Base-by-base conservation (phyloP, 2,329 filamentous ascomycete species). In the Fonsecaea monophora region DNA sequence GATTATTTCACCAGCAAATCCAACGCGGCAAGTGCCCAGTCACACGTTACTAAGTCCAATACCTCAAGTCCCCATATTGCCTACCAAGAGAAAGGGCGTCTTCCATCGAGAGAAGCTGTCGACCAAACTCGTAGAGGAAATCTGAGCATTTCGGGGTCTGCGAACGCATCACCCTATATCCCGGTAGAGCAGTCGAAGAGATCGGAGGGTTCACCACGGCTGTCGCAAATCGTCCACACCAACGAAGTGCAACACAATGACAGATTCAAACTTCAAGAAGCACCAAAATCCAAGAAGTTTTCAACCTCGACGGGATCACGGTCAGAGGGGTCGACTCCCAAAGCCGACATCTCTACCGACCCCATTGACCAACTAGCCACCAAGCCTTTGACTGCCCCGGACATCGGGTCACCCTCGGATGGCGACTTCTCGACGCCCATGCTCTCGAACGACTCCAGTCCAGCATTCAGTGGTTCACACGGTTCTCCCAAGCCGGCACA, bases 71-170 rank as follows among this genome's bases (percentile, higher is more conserved):
- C 93, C n/a, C 93, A 97, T 74, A 96, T 96, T 73, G 91, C 92
- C 25, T 96, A 93, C 76, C 92, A 96, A 77, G 92, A 96, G 74
- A 95, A 94, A 78, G 87, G 87, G 1, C 86, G 91, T 53, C 84
- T 87, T 67, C 59, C 67, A 35, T 74, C 68, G 18, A 62, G 62
- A 48, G 70, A 70, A 30, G 32, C 60, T 32, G 56, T 57, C 38
- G 65, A 68, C 35, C 64, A 82, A 30, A 88, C 77, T 65, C 76
- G 78, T 53, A 78, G 78, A 67, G 65, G 48, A 21, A 60, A 50
- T 53, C 53, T 57, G 8, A 70, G 67, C 40, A 48, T 69, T 34
- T 66, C 78, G 61, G 65, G 64, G n/a, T 71, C 72, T 34, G 56
- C 61, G 6, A 60, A 45, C 32, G 62, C 71, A 30, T 69, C 70